Percentiles rank a stretch among this genome's conserved stretches.
Conservation (phyloP, 345 rosid species). For the Aegle marmelos region DNA sequence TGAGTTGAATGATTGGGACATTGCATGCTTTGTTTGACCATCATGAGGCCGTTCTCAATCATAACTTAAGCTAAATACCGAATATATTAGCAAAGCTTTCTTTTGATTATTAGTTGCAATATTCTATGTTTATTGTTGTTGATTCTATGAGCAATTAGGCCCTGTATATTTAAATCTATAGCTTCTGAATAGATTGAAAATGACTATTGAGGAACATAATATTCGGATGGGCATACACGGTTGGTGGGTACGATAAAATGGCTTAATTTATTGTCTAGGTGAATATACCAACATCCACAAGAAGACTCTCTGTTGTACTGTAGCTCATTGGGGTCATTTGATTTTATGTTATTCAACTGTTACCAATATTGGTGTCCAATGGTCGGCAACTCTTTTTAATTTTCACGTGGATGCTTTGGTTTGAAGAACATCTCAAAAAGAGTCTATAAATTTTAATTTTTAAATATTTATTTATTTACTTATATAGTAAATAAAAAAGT, state of each 20-base stretch:
- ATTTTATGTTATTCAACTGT: background rate
- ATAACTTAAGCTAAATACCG: too few relatives aligned
- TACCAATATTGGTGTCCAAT: background rate
- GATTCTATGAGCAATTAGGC: background rate
- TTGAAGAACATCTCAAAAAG: too few relatives aligned
- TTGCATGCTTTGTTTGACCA: background rate
- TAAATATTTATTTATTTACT: too few relatives aligned
- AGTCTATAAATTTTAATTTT: too few relatives aligned
- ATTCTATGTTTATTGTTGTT: background rate
- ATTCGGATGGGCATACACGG: background rate
- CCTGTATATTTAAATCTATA: background rate
- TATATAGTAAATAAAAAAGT: too few relatives aligned
- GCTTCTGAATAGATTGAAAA: background rate
- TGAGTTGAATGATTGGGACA: background rate
- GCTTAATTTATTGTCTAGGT: conserved; percentile 10
- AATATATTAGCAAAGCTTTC: too few relatives aligned
- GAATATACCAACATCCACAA: background rate
- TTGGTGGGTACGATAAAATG: conserved; percentile 10
- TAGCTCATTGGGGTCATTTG: conserved; percentile 4
- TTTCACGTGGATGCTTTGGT: background rate
- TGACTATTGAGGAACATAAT: background rate
- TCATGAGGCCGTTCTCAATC: background rate
- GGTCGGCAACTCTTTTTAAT: background rate
- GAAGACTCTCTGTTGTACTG: background rate
- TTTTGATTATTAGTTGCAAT: background rate